Base-by-base conservation (phyloP, 441 rosid genomes). In the Populus hybrid region DNA sequence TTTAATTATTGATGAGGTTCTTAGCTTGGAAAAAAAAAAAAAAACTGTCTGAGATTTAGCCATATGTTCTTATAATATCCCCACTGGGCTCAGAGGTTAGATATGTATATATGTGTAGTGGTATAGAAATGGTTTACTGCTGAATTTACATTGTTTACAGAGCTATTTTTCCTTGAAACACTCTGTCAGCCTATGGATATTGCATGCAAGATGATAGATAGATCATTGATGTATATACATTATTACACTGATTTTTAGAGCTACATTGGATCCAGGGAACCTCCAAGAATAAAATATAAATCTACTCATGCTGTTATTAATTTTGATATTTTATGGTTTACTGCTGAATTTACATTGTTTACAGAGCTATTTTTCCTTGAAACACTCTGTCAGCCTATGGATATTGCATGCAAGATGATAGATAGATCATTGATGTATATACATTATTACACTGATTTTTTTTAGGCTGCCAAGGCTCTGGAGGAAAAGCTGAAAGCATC, bases 401-500 rank as follows among this genome's bases (percentile, higher is more conserved):
- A 42, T 42, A 42, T 42, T 42, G 53, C 14, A 42, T 42, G 53
- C 16, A 4, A 10, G 53, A 42, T 42, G 16, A 42, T 42, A 12
- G 53, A 42, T 42, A 42, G 16, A 42, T 3, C 53, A 42, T 42
- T 10, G 18, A 42, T 42, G 18, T 11, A 21, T 6, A 20, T 32
- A 64, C 18, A n/a, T 1, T 38, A 14, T 28, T 5, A 64, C 12
- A 38, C 26, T 14, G 30, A 75, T 3, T 1, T 38, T 67, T 85
- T 86, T 40, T 82, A 95, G 99, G 91, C 98, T 77, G 99, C 98
- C 10, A 92, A 90, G 84, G 91, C 87, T 12, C 87, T 95, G 68
- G 97, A 90, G 78, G 95, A 91, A 85, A 90, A 94, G 88, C 92
- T 95, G 89, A 90, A 90, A 79, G 87, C 80, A 50, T 87, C 96